Conservation (phyloP, 306 rosid genomes). For the Cucumis hystrix region DNA sequence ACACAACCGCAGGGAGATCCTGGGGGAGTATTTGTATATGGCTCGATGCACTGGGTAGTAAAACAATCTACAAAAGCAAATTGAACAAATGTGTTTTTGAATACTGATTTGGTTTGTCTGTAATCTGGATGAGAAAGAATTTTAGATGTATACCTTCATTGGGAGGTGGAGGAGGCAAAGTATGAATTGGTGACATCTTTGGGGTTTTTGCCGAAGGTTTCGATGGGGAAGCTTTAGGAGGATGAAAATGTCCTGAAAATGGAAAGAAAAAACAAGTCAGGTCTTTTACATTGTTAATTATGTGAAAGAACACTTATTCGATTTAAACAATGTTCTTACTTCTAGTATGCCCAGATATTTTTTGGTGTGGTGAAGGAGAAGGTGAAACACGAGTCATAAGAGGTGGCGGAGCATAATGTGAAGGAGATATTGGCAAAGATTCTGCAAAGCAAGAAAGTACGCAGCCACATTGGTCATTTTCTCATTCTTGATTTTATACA, state of each 20-base stretch:
- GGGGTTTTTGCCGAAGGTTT: slow-evolving; percentile 30
- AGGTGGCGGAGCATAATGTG: slow-evolving; percentile 18
- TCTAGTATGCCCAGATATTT: slow-evolving; percentile 27
- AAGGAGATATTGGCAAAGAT: slow-evolving; percentile 37
- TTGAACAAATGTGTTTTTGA: not conserved
- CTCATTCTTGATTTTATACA: slow-evolving; percentile 11
- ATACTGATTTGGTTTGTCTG: not conserved
- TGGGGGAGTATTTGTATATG: slow-evolving; percentile 77
- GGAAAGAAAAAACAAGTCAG: not conserved
- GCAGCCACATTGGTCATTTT: not conserved
- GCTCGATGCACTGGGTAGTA: slow-evolving; percentile 48
- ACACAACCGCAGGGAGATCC: slow-evolving; percentile 85
- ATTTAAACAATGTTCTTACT: slow-evolving; percentile 34
- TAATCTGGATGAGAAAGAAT: not conserved
- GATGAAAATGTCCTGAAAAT: slow-evolving; percentile 9
- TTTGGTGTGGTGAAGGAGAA: slow-evolving; percentile 47
- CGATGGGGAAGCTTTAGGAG: slow-evolving; percentile 35
- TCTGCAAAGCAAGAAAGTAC: slow-evolving; percentile 11
- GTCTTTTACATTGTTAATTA: not conserved
- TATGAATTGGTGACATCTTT: slow-evolving; percentile 36
- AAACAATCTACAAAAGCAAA: slow-evolving; percentile 56
- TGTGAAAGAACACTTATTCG: not conserved
- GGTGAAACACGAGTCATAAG: slow-evolving; percentile 41
- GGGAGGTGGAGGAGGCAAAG: slow-evolving; percentile 95
- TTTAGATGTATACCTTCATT: slow-evolving; percentile 48